Evolutionary conservation across 2,329 filamentous ascomycete species (phyloP).

Genomic region (Incumbomyces lentus): DNA sequence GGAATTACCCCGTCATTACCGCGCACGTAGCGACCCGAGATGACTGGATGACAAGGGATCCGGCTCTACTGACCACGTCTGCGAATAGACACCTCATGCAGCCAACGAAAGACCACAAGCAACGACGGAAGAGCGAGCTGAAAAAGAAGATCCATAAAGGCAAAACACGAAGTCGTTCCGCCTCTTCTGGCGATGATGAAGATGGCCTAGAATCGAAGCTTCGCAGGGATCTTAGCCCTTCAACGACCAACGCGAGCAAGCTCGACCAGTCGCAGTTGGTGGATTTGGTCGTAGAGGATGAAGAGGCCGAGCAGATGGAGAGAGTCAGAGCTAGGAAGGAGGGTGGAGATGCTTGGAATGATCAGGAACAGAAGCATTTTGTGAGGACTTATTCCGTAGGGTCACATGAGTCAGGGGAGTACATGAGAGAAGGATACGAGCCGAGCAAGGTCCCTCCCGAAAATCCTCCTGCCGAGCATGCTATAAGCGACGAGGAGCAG

Average conservation of each 20-base stretch:
- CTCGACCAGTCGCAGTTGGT: constrained; percentile 47
- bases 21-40: constrained; percentile 65
- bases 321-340: constrained; percentile 53
- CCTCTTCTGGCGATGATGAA: constrained; percentile 22
- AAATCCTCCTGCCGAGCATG: constrained; percentile 18
- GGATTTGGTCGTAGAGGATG: constrained; percentile 57
- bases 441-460: constrained; percentile 16
- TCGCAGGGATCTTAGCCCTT: constrained; percentile 22
- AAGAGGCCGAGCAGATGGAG: constrained; percentile 50
- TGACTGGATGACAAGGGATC: constrained; percentile 47
- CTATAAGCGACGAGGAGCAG: constrained; percentile 18
- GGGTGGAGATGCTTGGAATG: constrained; percentile 51
- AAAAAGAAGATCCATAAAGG: constrained; percentile 32
- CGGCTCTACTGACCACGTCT: constrained; percentile 44
- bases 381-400: constrained; percentile 16
- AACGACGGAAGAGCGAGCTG: constrained; percentile 25
- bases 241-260: constrained; percentile 41
- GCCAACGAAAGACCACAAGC: constrained; percentile 40
- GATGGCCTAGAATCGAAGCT: constrained; percentile 20
- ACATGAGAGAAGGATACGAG: constrained; percentile 19
- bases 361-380: constrained; percentile 23
- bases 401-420: constrained; percentile 2
- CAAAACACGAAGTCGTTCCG: constrained; percentile 20
- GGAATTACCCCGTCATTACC: constrained; percentile 97
- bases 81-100: constrained; percentile 46